Evolutionary conservation across 768 basidiomycete species (phyloP).

Genomic region (Strobilomyces confusus): DNA sequence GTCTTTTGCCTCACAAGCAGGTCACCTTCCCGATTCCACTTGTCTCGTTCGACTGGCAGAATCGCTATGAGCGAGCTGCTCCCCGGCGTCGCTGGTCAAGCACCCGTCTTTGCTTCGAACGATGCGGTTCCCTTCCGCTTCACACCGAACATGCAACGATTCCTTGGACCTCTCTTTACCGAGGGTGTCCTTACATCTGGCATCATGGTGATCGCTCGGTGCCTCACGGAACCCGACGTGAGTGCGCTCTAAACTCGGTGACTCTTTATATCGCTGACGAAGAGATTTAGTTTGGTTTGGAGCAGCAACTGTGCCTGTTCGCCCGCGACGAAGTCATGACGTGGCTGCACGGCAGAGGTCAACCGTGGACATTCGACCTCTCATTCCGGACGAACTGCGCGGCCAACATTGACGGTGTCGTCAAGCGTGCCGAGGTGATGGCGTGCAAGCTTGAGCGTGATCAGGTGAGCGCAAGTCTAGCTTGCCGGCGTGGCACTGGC

Average conservation of each 20-base stretch:
- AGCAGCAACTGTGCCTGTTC: conserved; percentile 88
- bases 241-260: conserved; percentile 12
- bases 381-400: conserved; percentile 57
- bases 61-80: conserved; percentile 92
- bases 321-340: conserved; percentile 87
- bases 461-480: conserved; percentile 43
- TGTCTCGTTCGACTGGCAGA: conserved; percentile 85
- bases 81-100: conserved; percentile 53
- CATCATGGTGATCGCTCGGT: conserved; percentile 87
- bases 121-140: conserved; percentile 96
- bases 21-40: conserved; percentile 76
- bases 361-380: conserved; percentile 54
- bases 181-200: conserved; percentile 87
- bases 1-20: conserved; percentile 81
- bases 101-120: conserved; percentile 67
- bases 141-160: conserved; percentile 93
- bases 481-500: neutral
- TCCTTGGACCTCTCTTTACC: conserved; percentile 82
- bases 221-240: conserved; percentile 90
- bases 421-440: conserved; percentile 78
- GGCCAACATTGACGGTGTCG: conserved; percentile 61
- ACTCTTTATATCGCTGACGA: neutral
- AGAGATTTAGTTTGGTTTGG: conserved; percentile 72
- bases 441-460: conserved; percentile 86
- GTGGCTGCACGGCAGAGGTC: conserved; percentile 61